phyloP scores from a whole-genome alignment of 257 asterid species.

The Solanum virginianum region DNA sequence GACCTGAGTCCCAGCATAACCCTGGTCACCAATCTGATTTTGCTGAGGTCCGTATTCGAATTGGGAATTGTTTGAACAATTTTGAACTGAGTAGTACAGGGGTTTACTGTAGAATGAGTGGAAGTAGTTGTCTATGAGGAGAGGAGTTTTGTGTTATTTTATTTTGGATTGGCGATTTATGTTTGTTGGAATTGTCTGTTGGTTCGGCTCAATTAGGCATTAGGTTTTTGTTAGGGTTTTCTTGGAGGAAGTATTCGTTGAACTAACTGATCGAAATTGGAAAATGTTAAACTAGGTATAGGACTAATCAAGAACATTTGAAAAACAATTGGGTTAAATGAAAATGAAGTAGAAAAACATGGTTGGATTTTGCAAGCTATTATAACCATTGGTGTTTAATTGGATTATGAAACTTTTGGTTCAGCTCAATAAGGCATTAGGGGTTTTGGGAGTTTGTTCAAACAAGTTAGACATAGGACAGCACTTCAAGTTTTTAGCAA shows the following conservation, averaged over 20 bases:
- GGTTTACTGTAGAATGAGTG: background rate
- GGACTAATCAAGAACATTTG: background rate
- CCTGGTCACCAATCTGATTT: conserved; percentile 91
- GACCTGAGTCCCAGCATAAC: conserved; percentile 92
- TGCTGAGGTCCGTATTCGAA: conserved; percentile 46
- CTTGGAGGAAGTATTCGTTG: background rate
- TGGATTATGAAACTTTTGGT: background rate
- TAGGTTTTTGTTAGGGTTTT: background rate
- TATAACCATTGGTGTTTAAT: background rate
- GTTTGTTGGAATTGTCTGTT: background rate
- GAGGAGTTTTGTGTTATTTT: background rate
- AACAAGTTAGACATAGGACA: background rate
- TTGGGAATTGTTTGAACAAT: background rate
- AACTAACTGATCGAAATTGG: background rate
- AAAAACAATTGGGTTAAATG: background rate
- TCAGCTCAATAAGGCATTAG: background rate
- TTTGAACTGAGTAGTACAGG: background rate
- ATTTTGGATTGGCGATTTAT: background rate
- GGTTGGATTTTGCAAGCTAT: background rate
- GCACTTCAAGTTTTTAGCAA: background rate
- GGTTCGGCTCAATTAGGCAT: background rate
- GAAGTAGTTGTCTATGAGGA: background rate
- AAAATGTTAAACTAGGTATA: background rate
- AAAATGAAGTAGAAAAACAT: background rate
- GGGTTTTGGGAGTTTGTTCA: background rate